Percentiles rank a stretch among this genome's conserved stretches.
Conservation (phyloP, 306 rosid genomes). For the Hippophae rhamnoides region DNA sequence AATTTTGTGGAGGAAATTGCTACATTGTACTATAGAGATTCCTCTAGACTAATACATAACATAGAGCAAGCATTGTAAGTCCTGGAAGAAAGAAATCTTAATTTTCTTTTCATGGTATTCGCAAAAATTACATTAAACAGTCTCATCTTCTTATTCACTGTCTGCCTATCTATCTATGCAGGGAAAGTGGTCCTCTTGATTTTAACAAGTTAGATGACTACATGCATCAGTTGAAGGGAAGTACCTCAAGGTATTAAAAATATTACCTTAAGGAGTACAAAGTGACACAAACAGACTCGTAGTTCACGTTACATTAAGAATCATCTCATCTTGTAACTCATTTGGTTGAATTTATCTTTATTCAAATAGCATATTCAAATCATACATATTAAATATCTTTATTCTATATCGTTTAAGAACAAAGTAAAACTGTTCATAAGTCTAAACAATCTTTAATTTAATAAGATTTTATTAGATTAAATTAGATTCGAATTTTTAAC, state of each 20-base stretch:
- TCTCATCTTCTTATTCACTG: background rate
- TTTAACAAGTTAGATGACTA: conserved; percentile 56
- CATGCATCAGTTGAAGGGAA: conserved; percentile 92
- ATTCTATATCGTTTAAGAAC: too few relatives aligned
- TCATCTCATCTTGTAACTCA: too few relatives aligned
- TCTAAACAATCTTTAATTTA: too few relatives aligned
- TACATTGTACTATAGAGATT: conserved; percentile 66
- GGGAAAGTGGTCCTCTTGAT: conserved; percentile 53
- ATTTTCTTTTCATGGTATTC: background rate
- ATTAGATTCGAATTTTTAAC: too few relatives aligned
- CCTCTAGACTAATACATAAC: conserved; percentile 54
- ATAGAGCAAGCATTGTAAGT: conserved; percentile 65
- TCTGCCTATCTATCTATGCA: conserved; percentile 11
- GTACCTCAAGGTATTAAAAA: conserved; percentile 65
- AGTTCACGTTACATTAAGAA: background rate
- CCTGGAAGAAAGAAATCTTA: background rate
- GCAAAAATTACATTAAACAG: background rate
- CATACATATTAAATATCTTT: too few relatives aligned
- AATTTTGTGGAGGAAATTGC: conserved; percentile 89
- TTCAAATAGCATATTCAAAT: too few relatives aligned
- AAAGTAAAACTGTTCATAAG: too few relatives aligned
- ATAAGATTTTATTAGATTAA: too few relatives aligned
- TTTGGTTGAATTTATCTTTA: too few relatives aligned
- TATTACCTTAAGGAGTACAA: too few relatives aligned
- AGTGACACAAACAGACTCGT: too few relatives aligned